phyloP scores from a whole-genome alignment of 768 basidiomycete species.

The Tephrocybe rancida region DNA sequence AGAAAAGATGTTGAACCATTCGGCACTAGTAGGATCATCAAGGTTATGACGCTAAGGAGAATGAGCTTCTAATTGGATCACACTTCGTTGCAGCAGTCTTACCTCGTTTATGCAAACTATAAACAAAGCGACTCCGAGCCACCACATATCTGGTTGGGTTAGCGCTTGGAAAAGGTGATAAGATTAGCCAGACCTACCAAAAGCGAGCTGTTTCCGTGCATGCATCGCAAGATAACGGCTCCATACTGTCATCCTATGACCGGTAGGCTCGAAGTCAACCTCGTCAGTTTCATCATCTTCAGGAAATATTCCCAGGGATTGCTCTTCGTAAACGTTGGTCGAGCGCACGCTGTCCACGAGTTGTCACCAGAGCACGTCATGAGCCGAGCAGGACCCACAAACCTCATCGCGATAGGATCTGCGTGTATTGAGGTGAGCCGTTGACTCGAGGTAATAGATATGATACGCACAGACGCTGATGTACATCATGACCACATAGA shows the following conservation, averaged over 20 bases:
- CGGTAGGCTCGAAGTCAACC: constrained; percentile 44
- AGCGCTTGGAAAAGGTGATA: not conserved
- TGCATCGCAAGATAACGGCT: constrained; percentile 81
- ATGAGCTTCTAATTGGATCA: constrained; percentile 1
- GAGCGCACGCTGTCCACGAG: constrained; percentile 69
- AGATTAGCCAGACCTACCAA: constrained; percentile 55
- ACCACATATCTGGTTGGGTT: constrained; percentile 84
- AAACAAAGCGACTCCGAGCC: constrained; percentile 85
- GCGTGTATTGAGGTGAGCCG: not conserved
- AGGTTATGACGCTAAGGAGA: constrained; percentile 55
- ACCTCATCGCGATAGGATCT: constrained; percentile 88
- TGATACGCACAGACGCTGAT: constrained; percentile 71
- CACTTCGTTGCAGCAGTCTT: constrained; percentile 14
- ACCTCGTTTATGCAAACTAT: constrained; percentile 94
- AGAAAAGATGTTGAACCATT: constrained; percentile 86
- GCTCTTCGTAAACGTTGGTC: constrained; percentile 94
- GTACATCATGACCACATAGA: constrained; percentile 95
- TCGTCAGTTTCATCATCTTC: constrained; percentile 50
- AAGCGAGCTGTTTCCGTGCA: constrained; percentile 86
- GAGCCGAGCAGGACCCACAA: constrained; percentile 4
- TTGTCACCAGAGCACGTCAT: not conserved
- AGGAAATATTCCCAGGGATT: constrained; percentile 80
- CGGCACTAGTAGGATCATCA: constrained; percentile 48
- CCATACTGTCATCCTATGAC: constrained; percentile 66
- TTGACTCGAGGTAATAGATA: not conserved